Conservation (phyloP, 2,329 filamentous ascomycete species). For the Domatiomyces globalis region DNA sequence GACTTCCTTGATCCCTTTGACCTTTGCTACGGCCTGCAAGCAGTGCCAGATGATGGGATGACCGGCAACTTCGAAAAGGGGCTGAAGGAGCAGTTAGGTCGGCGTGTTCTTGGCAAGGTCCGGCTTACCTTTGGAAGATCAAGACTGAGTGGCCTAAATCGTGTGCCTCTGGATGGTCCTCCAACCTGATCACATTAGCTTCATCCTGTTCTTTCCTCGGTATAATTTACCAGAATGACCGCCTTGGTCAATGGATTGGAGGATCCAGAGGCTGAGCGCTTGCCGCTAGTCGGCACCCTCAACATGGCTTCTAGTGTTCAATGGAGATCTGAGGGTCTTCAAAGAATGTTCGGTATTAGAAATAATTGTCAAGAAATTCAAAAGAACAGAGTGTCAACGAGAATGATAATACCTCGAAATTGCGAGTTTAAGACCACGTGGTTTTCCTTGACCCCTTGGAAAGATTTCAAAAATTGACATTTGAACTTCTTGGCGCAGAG, state of each 20-base stretch:
- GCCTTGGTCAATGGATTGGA: constrained; percentile 63
- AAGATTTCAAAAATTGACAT: too few relatives aligned
- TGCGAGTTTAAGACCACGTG: not conserved
- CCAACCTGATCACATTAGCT: constrained; percentile 54
- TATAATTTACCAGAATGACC: constrained; percentile 64
- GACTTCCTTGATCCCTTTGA: constrained; percentile 86
- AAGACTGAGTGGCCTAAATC: constrained; percentile 86
- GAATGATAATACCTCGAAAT: not conserved
- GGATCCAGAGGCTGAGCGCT: constrained; percentile 18
- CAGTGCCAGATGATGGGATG: constrained; percentile 98
- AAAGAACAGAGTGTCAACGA: not conserved
- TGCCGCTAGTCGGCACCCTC: constrained; percentile 30
- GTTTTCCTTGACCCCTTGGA: not conserved
- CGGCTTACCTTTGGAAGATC: constrained; percentile 75
- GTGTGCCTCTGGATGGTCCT: constrained; percentile 84
- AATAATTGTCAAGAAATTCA: not conserved
- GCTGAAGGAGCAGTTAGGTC: constrained; percentile 37
- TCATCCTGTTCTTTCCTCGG: constrained; percentile 11
- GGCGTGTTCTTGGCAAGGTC: constrained; percentile 10
- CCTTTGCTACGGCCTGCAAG: constrained; percentile 77
- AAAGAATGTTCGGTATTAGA: not conserved
- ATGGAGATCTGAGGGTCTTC: not conserved
- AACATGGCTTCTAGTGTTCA: constrained; percentile 23
- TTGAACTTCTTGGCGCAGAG: too few relatives aligned
- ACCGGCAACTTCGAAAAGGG: constrained; percentile 93